A percentile compares a stretch with the other conserved stretches of the same genome.
Conservation (phyloP, 2,329 filamentous ascomycete species). For the Ophiobolus disseminans region DNA sequence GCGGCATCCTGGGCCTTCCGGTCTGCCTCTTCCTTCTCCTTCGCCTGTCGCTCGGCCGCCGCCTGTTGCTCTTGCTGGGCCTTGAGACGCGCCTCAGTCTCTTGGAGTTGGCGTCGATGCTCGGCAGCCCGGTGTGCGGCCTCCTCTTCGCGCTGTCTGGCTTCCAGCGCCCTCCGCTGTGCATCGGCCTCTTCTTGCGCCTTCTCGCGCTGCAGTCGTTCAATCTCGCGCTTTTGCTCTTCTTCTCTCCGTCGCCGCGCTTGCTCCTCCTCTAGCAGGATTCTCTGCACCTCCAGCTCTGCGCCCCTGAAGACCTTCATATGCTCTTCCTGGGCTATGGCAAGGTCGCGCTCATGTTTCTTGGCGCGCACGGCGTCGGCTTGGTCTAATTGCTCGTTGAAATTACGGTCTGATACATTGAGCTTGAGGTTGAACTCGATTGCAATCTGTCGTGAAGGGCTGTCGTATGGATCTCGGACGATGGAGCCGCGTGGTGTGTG, state of each 20-base stretch:
- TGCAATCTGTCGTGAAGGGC: conserved; percentile 44
- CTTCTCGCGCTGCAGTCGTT: conserved; percentile 53
- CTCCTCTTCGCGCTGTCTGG: conserved; percentile 42
- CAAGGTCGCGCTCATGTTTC: conserved; percentile 70
- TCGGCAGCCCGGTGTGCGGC: conserved; percentile 35
- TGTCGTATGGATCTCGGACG: conserved; percentile 36
- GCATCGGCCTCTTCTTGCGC: conserved; percentile 51
- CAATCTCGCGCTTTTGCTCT: conserved; percentile 46
- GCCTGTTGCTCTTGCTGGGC: conserved; percentile 42
- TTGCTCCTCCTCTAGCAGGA: conserved; percentile 53
- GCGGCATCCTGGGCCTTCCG: conserved; percentile 38
- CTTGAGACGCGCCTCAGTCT: conserved; percentile 39
- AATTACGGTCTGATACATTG: conserved; percentile 52
- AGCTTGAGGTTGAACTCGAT: conserved; percentile 54
- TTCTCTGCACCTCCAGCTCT: conserved; percentile 60
- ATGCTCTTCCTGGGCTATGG: conserved; percentile 70
- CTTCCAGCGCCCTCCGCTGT: conserved; percentile 43
- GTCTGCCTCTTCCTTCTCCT: conserved; percentile 39
- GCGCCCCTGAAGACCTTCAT: conserved; percentile 67
- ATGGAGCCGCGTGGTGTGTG: conserved; percentile 33
- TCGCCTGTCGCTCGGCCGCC: conserved; percentile 33
- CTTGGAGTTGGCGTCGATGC: conserved; percentile 36
- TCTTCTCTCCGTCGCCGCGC: conserved; percentile 43
- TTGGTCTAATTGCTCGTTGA: conserved; percentile 67
- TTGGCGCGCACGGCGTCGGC: conserved; percentile 68